These are phyloP conservation scores for Zalaria obscura DNA, from an alignment of 2,329 filamentous ascomycete genomes.

Conservation along the genomic window DNA sequence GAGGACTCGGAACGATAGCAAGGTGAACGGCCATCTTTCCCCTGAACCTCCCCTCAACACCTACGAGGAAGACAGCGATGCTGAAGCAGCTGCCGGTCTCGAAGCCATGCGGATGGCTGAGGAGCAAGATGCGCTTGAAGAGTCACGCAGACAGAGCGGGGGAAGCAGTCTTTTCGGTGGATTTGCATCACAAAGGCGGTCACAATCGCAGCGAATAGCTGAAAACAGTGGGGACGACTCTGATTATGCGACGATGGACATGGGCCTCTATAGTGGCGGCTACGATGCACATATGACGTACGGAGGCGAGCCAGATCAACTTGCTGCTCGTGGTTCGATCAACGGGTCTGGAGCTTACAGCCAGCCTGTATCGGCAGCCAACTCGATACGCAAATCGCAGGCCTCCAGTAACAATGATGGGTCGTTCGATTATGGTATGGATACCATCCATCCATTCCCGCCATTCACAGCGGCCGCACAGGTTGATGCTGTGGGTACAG, in stretches of 20 bases:
- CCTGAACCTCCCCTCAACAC: constrained; percentile 17
- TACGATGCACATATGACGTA: constrained; percentile 50
- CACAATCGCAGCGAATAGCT: constrained; percentile 10
- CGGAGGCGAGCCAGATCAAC: constrained; percentile 34
- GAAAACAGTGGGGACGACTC: constrained; percentile 47
- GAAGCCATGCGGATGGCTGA: constrained; percentile 76
- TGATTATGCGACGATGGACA: constrained; percentile 50
- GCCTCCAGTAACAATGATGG: constrained; percentile 24
- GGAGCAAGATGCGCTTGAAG: constrained; percentile 52
- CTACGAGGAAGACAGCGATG: constrained; percentile 66
- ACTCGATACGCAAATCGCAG: constrained; percentile 30
- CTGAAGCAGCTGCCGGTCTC: constrained; percentile 72
- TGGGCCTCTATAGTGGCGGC: constrained; percentile 61
- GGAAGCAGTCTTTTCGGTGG: constrained; percentile 38
- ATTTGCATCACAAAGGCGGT: constrained; percentile 24
- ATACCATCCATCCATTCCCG: constrained; percentile 43
- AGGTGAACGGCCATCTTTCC: constrained; percentile 29
- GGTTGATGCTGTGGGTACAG: constrained; percentile 82
- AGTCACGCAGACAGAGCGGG: constrained; percentile 44
- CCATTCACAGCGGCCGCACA: constrained; percentile 47
- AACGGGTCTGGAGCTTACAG: constrained; percentile 17
- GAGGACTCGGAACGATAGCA: constrained; percentile 10
- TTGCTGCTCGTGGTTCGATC: constrained; percentile 20
- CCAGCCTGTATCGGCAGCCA: constrained; percentile 27
- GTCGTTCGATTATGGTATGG: constrained; percentile 29